A percentile compares a stretch with the other conserved stretches of the same genome.
Evolutionary conservation across 2,329 filamentous ascomycete genomes (phyloP).

Genomic region (Dactylellina cionopaga): DNA sequence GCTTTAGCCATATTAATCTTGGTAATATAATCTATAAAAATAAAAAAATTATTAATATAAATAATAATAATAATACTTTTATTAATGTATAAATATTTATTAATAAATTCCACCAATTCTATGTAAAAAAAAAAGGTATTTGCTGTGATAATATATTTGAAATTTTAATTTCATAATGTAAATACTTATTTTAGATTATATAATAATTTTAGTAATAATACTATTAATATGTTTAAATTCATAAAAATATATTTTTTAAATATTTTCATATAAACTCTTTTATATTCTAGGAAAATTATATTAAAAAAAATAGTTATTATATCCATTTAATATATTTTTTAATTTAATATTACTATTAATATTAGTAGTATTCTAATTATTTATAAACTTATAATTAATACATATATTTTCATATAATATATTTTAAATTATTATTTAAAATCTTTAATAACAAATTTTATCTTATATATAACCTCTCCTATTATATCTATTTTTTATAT

Average conservation of each 20-base stretch:
- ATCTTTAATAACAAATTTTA: not conserved
- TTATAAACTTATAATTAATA: not conserved
- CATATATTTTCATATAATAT: not conserved
- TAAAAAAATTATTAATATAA: constrained; percentile 11
- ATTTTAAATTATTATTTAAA: constrained; percentile 1
- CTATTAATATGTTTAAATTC: not conserved
- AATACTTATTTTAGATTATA: too few species aligned
- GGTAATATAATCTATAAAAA: too few species aligned
- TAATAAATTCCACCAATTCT: not conserved
- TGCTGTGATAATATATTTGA: not conserved
- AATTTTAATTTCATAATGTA: not conserved
- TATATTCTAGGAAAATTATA: not conserved
- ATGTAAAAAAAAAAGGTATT: not conserved
- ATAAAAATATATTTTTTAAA: not conserved
- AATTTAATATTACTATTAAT: not conserved
- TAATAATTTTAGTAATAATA: too few species aligned
- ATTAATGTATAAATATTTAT: not conserved
- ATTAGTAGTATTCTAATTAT: not conserved
- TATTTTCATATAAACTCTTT: not conserved
- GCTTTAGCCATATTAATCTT: not conserved
- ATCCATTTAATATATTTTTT: not conserved
- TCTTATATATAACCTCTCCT: not conserved
- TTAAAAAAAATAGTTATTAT: not conserved
- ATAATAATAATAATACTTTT: not conserved
- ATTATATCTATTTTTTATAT: not conserved